Base-by-base conservation (phyloP, 2,329 filamentous ascomycete genomes). In the Talaromyces funiculosus region DNA sequence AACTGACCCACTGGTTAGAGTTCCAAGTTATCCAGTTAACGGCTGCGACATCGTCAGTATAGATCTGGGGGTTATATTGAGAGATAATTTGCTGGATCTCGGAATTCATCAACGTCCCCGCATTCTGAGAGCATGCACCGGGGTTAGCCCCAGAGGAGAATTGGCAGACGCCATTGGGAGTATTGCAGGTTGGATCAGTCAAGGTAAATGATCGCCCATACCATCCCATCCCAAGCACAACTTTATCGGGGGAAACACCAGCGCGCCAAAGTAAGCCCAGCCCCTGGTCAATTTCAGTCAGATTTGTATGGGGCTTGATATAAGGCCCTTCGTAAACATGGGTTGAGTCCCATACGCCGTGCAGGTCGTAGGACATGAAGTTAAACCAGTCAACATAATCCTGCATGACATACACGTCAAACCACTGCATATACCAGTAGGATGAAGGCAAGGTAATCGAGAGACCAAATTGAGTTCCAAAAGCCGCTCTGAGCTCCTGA, bases 241-340 rank as follows among this genome's bases (percentile, higher is more conserved):
- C 65, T 24, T 68, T 65, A 0, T 31, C 14, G 3, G 71, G 63
- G 9, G 66, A 62, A n/a, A 73, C 60, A 16, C 64, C 63, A 22
- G 59, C 63, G 16, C 66, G 53, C 71, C 67, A 74, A 8, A 70
- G 62, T 2, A 70, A 59, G 38, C 69, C 64, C 0, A 74, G 58
- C 1, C 60, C 64, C 3, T 60, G 3, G 18, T 72, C 59, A 33
- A 75, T 74, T 53, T 74, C 71, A 0, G 72, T 72, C 3, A 72
- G 16, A 42, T 71, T 72, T 26, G 69, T 73, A 54, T 73, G 70
- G 2, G 68, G 53, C 1, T 55, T 54, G 16, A 68, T 40, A 35
- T 66, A 63, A 12, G 64, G 63, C 1, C 67, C 67, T 5, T 65
- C 63, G 4, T 22, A 61, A n/a, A 60, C 43, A 42, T 51, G 60